phyloP scores from a whole-genome alignment of 805 yeast genomes.

The Komagataella mondaviorum region DNA sequence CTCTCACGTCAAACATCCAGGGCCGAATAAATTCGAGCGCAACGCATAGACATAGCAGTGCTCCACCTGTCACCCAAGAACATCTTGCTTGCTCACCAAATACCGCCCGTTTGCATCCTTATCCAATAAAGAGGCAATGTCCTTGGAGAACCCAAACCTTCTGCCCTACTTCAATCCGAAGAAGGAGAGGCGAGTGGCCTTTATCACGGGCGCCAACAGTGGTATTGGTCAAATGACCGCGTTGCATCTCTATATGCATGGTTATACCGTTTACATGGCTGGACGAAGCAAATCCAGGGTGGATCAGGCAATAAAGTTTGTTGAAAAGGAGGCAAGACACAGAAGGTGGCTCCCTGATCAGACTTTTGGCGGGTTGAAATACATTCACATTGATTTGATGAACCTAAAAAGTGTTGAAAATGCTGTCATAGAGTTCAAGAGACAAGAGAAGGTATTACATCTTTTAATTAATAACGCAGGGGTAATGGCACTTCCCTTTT shows the following conservation, averaged over 20 bases:
- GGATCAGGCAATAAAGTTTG: slow-evolving; percentile 38
- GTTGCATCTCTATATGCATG: slow-evolving; percentile 66
- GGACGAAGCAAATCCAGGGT: slow-evolving; percentile 53
- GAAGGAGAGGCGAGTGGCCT: slow-evolving; percentile 43
- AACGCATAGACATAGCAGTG: background rate
- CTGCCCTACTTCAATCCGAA: slow-evolving; percentile 52
- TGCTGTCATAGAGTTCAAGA: slow-evolving; percentile 33
- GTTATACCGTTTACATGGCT: slow-evolving; percentile 60
- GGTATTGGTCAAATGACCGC: slow-evolving; percentile 75
- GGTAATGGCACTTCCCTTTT: slow-evolving; percentile 62
- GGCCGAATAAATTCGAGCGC: background rate
- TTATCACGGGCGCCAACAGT: slow-evolving; percentile 72
- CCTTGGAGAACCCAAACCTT: slow-evolving; percentile 22
- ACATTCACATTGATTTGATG: slow-evolving; percentile 41
- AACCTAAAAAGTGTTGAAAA: slow-evolving; percentile 29
- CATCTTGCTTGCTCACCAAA: background rate
- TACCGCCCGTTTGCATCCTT: too few species aligned
- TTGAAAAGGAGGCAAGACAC: slow-evolving; percentile 37
- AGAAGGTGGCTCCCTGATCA: slow-evolving; percentile 13
- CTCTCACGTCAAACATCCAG: background rate
- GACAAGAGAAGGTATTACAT: slow-evolving; percentile 37
- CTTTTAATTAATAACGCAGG: slow-evolving; percentile 71
- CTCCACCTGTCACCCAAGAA: too few species aligned
- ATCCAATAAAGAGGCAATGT: background rate
- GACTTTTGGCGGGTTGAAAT: slow-evolving; percentile 32